Percentiles rank a stretch among this genome's conserved stretches.
phyloP scores from a whole-genome alignment of 2,329 filamentous ascomycete species.

The Ophiocordyceps unilateralis region DNA sequence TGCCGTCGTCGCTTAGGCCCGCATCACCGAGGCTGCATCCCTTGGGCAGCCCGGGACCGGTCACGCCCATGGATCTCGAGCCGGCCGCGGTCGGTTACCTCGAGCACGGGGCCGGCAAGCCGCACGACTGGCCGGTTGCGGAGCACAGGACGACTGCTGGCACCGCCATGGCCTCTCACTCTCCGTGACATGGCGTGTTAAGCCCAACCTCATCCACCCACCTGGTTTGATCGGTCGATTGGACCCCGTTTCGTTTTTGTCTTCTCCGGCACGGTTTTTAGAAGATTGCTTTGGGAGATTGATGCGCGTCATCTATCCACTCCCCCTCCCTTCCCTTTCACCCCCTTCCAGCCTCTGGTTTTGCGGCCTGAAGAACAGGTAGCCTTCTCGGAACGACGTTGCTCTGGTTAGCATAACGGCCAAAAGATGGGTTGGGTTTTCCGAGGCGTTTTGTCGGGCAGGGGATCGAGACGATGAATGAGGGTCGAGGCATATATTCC shows the following conservation, averaged over 20 bases:
- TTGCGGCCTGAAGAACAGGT: too few species aligned
- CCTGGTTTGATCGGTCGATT: background rate
- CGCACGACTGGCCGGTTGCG: background rate
- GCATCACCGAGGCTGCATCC: slow-evolving; percentile 31
- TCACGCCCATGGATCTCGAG: slow-evolving; percentile 42
- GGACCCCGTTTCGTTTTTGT: background rate
- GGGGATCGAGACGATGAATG: background rate
- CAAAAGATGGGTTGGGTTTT: background rate
- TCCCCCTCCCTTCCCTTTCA: too few species aligned
- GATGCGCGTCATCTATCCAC: too few species aligned
- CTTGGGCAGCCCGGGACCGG: slow-evolving; percentile 39
- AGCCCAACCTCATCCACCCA: too few species aligned
- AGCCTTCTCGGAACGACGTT: too few species aligned
- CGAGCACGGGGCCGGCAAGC: slow-evolving; percentile 3
- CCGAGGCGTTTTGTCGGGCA: background rate
- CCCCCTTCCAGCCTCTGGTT: too few species aligned
- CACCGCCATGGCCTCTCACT: background rate
- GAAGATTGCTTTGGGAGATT: too few species aligned
- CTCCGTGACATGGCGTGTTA: background rate
- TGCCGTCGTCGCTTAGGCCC: slow-evolving; percentile 26
- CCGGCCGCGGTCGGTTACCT: slow-evolving; percentile 21
- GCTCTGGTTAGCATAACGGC: background rate
- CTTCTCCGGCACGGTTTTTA: background rate
- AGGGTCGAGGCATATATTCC: background rate
- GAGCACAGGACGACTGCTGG: too few species aligned